Conservation (phyloP, 2,329 filamentous ascomycete species). For the Juglanconis juglandina region DNA sequence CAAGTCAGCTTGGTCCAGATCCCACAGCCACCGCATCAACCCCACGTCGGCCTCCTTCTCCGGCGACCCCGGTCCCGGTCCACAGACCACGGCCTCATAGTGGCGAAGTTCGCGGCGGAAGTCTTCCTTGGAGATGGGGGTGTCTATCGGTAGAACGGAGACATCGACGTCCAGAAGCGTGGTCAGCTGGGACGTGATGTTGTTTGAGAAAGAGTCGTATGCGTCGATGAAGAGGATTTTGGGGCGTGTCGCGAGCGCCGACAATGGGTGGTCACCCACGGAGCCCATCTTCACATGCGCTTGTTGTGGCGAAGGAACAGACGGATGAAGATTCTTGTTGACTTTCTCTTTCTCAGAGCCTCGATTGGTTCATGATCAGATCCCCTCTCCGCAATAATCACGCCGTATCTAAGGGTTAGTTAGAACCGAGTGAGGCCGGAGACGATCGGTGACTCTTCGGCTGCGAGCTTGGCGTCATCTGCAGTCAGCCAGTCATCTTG, state of each 20-base stretch:
- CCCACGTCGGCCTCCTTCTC: constrained; percentile 72
- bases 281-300: constrained; percentile 13
- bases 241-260: not conserved
- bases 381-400: too few species aligned
- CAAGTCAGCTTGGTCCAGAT: constrained; percentile 52
- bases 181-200: constrained; percentile 80
- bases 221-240: constrained; percentile 85
- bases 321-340: too few species aligned
- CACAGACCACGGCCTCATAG: constrained; percentile 84
- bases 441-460: too few species aligned
- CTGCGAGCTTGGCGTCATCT: too few species aligned
- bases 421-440: too few species aligned
- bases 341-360: too few species aligned
- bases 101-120: constrained; percentile 49
- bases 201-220: constrained; percentile 95
- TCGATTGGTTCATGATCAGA: too few species aligned
- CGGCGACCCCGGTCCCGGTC: constrained; percentile 85
- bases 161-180: constrained; percentile 66
- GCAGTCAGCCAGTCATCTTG: too few species aligned
- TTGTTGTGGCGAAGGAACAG: not conserved
- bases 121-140: constrained; percentile 43
- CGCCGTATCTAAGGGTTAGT: too few species aligned
- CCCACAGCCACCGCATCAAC: constrained; percentile 75
- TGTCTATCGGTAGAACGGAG: constrained; percentile 69
- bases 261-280: constrained; percentile 1